Percentiles rank a stretch among this genome's conserved stretches.
Conservation (phyloP, 139 green algal genomes). For the Tetraselmis chui region DNA sequence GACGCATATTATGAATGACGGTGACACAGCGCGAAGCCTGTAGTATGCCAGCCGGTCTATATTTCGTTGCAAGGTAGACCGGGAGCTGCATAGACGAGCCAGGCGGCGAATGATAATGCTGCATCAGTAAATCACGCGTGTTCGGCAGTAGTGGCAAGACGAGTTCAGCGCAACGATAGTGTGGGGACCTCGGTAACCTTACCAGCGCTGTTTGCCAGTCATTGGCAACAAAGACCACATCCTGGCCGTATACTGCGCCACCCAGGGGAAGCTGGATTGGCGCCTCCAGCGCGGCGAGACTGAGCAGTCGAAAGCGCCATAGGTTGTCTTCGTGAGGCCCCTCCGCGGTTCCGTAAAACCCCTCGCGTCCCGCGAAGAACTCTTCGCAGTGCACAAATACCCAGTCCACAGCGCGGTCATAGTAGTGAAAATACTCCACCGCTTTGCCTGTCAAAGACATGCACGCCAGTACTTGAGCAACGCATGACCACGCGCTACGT, state of each 20-base stretch:
- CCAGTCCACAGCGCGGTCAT: conserved; percentile 59
- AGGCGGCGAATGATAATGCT: neutral
- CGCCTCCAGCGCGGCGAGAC: conserved; percentile 60
- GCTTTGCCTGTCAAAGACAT: neutral
- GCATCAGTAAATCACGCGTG: too few relatives aligned
- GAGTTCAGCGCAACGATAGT: too few relatives aligned
- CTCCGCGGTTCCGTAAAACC: conserved; percentile 63
- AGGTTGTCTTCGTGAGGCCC: conserved; percentile 76
- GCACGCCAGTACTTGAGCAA: too few relatives aligned
- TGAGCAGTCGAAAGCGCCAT: conserved; percentile 70
- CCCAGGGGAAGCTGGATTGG: conserved; percentile 50
- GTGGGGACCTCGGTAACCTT: neutral
- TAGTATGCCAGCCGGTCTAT: conserved; percentile 69
- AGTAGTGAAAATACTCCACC: conserved; percentile 24
- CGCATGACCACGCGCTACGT: too few relatives aligned
- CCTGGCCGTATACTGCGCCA: conserved; percentile 36
- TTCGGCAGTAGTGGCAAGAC: too few relatives aligned
- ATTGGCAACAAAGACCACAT: conserved; percentile 54
- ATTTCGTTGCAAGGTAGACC: conserved; percentile 78
- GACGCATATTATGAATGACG: conserved; percentile 82
- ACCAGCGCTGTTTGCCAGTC: conserved; percentile 24
- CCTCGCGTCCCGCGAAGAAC: conserved; percentile 46
- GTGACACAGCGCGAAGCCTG: conserved; percentile 54
- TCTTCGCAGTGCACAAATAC: conserved; percentile 65
- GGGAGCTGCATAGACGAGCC: conserved; percentile 41